phyloP scores from a whole-genome alignment of 2,329 filamentous ascomycete genomes.

The Cladosporium sp. region DNA sequence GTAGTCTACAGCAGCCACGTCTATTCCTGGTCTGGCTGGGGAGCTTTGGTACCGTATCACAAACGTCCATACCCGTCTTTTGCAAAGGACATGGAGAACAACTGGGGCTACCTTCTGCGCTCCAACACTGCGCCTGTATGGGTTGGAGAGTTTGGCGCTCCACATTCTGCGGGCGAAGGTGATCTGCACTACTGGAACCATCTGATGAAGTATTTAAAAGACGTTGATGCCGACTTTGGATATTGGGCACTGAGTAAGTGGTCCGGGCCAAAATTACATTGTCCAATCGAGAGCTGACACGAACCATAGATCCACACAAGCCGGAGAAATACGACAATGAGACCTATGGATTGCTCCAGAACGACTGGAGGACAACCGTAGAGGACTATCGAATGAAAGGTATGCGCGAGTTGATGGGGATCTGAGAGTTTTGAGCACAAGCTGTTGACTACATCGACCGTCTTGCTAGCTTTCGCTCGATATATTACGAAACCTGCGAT shows the following conservation, averaged over 20 bases:
- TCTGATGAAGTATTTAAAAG: conserved; percentile 60
- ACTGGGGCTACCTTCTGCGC: conserved; percentile 66
- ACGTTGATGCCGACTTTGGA: conserved; percentile 54
- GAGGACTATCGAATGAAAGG: conserved; percentile 30
- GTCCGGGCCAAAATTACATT: not conserved
- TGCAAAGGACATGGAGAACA: conserved; percentile 60
- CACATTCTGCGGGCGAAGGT: conserved; percentile 53
- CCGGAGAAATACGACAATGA: conserved; percentile 58
- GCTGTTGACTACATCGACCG: not conserved
- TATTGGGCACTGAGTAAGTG: conserved; percentile 64
- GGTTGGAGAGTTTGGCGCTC: conserved; percentile 67
- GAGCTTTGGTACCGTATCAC: conserved; percentile 56
- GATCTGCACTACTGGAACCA: conserved; percentile 67
- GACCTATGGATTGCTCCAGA: conserved; percentile 61
- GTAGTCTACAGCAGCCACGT: conserved; percentile 70
- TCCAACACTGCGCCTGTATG: conserved; percentile 62
- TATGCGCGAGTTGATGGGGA: conserved; percentile 28
- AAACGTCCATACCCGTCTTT: conserved; percentile 65
- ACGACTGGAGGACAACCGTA: conserved; percentile 60
- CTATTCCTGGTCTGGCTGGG: conserved; percentile 71
- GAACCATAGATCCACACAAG: conserved; percentile 57
- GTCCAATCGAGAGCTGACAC: not conserved
- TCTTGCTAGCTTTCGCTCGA: not conserved
- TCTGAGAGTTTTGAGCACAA: not conserved
- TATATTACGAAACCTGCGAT: not conserved